These are phyloP conservation scores for grape (Vitis vinifera) DNA, from an alignment of 164 flowering plant species.

Conservation along the genomic window DNA sequence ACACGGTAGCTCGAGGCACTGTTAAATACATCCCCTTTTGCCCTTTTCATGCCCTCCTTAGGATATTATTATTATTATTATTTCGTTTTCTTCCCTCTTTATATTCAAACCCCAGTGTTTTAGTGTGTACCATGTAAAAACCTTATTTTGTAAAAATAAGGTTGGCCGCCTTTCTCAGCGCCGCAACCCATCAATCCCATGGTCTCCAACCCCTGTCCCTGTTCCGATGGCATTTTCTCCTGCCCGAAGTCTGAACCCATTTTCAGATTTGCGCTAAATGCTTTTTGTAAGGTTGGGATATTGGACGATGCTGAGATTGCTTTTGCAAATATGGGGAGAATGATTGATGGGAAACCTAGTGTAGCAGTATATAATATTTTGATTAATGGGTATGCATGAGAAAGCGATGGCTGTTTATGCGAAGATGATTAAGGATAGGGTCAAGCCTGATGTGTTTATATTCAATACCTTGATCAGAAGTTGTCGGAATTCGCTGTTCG, in stretches of 20 bases:
- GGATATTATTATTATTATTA: too few species aligned
- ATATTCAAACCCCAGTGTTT: too few species aligned
- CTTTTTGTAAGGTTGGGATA: conserved; percentile 53
- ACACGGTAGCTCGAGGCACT: too few species aligned
- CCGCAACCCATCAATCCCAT: conserved; percentile 36
- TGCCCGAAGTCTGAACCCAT: conserved; percentile 66
- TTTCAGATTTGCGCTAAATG: conserved; percentile 51
- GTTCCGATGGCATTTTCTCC: conserved; percentile 78
- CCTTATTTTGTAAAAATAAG: too few species aligned
- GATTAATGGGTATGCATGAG: conserved; percentile 59
- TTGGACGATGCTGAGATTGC: conserved; percentile 58
- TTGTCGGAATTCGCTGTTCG: conserved; percentile 55
- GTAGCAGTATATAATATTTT: conserved; percentile 60
- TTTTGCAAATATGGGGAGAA: conserved; percentile 54
- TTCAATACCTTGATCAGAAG: conserved; percentile 77
- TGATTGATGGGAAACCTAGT: conserved; percentile 78
- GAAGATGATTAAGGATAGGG: conserved; percentile 58
- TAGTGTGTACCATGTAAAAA: too few species aligned
- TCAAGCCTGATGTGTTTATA: conserved; percentile 75
- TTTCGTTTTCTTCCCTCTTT: too few species aligned
- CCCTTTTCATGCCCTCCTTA: too few species aligned
- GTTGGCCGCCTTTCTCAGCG: conserved; percentile 23
- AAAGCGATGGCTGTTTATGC: conserved; percentile 55
- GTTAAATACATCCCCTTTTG: too few species aligned
- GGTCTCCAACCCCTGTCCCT: conserved; percentile 54